Base-by-base conservation (phyloP, 441 rosid genomes). In the Sinapis alba region DNA sequence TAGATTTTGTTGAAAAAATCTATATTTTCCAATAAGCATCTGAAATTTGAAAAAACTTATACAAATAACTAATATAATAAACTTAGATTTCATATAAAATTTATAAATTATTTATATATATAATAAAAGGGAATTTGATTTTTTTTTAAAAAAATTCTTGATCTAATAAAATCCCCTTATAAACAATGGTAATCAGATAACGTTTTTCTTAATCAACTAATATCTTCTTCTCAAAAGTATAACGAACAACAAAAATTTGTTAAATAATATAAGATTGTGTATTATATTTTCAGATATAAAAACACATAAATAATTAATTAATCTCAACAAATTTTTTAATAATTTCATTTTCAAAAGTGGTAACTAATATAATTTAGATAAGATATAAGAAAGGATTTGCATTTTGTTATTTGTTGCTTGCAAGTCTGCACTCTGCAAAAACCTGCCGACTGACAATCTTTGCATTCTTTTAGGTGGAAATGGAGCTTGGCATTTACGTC, bases 361-460 rank as follows among this genome's bases (percentile, higher is more conserved):
- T 47, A 47, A 16, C 19, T 6, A 47, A 7, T 6, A 2, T 16
- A 19, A 16, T 50, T 34, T 34, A 9, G 41, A 34, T 7, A 50
- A 50, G 6, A 50, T 7, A 50, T 2, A 50, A 16, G 21, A 5
- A 7, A 16, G 10, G 54, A 18, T 16, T 27, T 27, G 38, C 18
- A n/a, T 28, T 58, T 24, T n/a, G 20, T 58, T 26, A 36, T 26
- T n/a, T 58, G 38, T 58, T 58, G 38, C 13, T 58, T 27, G 41
- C 23, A 60, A 60, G 41, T 60, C 18, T 60, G 21, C 43, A 60
- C 23, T 60, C 18, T 60, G 21, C 43, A 60, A 60, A 60, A 28
- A 4, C 15, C 15, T 41, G 47, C 20, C 27, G 12, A 28, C 23
- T 20, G 19, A 50, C 56, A 16, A 26, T 7, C 10, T 20, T 16